Evolutionary conservation across 768 basidiomycete genomes (phyloP).

Genomic region (Glaciozyma antarctica): DNA sequence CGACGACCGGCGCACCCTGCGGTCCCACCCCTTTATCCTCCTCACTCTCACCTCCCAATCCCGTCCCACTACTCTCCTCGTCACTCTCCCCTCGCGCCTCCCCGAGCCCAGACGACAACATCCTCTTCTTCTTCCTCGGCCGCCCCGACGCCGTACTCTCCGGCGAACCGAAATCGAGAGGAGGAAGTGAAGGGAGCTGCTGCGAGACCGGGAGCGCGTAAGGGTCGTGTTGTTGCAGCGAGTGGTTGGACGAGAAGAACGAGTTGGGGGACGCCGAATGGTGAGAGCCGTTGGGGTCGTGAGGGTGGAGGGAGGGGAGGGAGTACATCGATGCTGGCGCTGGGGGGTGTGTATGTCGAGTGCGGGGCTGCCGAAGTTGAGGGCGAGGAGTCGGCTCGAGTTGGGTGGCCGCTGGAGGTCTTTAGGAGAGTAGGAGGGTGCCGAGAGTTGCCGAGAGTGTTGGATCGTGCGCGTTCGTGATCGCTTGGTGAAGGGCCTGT

Average conservation of each 20-base stretch:
- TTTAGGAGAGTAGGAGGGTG: no score
- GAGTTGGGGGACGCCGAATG: neutral
- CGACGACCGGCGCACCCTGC: neutral
- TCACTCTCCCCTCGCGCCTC: neutral
- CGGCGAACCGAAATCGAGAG: no score
- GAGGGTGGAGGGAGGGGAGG: neutral
- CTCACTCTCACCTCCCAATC: neutral
- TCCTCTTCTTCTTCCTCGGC: neutral
- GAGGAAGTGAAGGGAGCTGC: neutral
- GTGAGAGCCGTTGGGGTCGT: no score
- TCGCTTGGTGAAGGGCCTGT: no score
- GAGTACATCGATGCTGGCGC: no score
- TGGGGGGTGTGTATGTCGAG: no score
- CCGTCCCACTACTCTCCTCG: neutral
- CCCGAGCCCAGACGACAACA: neutral
- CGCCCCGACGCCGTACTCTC: neutral
- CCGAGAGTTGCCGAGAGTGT: no score
- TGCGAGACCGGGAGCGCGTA: neutral
- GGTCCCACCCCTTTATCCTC: neutral
- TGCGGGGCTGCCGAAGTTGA: neutral
- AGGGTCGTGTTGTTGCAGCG: neutral
- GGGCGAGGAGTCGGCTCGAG: neutral
- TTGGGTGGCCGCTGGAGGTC: no score
- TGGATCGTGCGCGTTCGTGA: no score
- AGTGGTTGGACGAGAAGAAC: slow-evolving; percentile 20